A percentile compares a stretch with the other conserved stretches of the same genome.
Evolutionary conservation across 352 stramenopile species (phyloP).

Genomic region (Pythium sukuiense): DNA sequence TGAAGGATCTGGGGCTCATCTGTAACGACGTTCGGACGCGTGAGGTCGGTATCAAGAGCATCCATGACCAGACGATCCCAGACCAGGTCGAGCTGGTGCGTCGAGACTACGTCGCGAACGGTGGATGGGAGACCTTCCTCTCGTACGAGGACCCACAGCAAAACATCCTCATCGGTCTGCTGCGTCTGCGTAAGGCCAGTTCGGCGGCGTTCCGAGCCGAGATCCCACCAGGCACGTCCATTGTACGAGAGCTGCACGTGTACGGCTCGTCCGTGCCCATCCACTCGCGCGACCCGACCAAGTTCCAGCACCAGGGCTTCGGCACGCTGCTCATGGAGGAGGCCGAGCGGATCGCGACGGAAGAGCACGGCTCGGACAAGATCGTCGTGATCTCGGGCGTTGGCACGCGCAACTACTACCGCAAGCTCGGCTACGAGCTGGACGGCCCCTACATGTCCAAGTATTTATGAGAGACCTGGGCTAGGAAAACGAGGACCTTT

Average conservation of each 20-base stretch:
- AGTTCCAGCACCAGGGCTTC: constrained; percentile 97
- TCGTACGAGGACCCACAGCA: constrained; percentile 95
- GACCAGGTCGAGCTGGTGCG: constrained; percentile 97
- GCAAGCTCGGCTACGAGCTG: constrained; percentile 96
- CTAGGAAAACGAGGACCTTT: too few relatives aligned
- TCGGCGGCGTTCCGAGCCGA: constrained; percentile 82
- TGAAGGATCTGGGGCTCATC: constrained; percentile 91
- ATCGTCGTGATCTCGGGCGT: constrained; percentile 97
- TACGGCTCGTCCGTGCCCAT: constrained; percentile 97
- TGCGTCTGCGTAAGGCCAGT: constrained; percentile 91
- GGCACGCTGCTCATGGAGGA: constrained; percentile 97
- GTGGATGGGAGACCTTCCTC: constrained; percentile 97
- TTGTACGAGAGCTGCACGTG: constrained; percentile 94
- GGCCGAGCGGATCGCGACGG: constrained; percentile 93
- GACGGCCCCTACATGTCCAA: constrained; percentile 98
- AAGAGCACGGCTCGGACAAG: constrained; percentile 95
- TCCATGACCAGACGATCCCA: constrained; percentile 91
- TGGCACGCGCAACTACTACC: constrained; percentile 96
- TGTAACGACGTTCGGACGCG: constrained; percentile 95
- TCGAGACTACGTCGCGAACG: constrained; percentile 95
- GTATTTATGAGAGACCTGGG: constrained; percentile 49
- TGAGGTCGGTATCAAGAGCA: constrained; percentile 97
- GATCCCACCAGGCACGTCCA: constrained; percentile 57
- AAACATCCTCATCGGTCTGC: constrained; percentile 96
- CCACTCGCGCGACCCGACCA: constrained; percentile 91